A percentile compares a stretch with the other conserved stretches of the same genome.
Evolutionary conservation across 257 asterid species (phyloP).

Genomic region (Solanum acaule): DNA sequence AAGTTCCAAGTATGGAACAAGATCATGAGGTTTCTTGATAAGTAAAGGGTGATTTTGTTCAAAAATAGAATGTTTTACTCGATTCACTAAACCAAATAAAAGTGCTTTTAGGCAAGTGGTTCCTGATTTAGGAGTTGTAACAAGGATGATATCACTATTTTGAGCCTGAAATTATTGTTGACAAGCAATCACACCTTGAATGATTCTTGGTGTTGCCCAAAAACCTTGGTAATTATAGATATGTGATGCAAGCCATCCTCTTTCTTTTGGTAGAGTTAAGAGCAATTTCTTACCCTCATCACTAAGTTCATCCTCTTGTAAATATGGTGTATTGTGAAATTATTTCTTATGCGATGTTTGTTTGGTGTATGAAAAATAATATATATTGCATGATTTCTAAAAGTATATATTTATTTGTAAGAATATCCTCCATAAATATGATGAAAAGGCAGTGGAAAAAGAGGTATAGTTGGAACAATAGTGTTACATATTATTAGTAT

Average conservation of each 20-base stretch:
- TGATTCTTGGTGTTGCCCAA: not conserved
- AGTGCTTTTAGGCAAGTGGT: slow-evolving; percentile 8
- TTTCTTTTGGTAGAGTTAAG: not conserved
- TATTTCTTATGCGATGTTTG: too few species aligned
- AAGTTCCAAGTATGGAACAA: not conserved
- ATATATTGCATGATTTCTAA: too few species aligned
- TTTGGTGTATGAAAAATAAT: too few species aligned
- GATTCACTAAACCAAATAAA: not conserved
- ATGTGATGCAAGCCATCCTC: not conserved
- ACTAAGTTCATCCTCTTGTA: not conserved
- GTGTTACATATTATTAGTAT: too few species aligned
- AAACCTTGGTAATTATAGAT: not conserved
- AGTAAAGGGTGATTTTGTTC: not conserved
- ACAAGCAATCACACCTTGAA: too few species aligned
- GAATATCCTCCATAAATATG: too few species aligned
- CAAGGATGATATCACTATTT: too few species aligned
- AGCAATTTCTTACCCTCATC: not conserved
- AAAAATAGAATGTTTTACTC: not conserved
- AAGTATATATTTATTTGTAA: too few species aligned
- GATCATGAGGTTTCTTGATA: not conserved
- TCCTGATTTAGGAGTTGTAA: slow-evolving; percentile 1
- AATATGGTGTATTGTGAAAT: too few species aligned
- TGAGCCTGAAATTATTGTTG: too few species aligned
- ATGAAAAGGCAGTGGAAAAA: too few species aligned
- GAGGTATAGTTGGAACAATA: too few species aligned